A percentile compares a stretch with the other conserved stretches of the same genome.
These are phyloP conservation scores for Boletus reticulatus DNA, from an alignment of 768 basidiomycete species.

Conservation along the genomic window DNA sequence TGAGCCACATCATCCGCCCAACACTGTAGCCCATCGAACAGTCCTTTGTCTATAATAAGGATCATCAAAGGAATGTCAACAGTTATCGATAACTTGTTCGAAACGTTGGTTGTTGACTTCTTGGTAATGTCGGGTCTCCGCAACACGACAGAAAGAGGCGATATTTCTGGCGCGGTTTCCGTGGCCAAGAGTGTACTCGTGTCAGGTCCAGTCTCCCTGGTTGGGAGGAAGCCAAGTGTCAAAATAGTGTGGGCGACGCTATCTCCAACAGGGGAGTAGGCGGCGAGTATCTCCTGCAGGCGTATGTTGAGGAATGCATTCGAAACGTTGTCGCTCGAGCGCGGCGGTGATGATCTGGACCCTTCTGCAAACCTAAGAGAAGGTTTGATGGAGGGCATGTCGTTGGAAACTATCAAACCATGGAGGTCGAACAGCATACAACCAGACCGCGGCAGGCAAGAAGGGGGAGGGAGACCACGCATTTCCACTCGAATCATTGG, in stretches of 20 bases:
- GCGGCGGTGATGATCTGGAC: neutral
- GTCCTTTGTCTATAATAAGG: conserved; percentile 56
- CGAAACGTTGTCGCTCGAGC: conserved; percentile 2
- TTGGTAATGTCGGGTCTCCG: conserved; percentile 9
- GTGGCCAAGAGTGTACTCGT: conserved; percentile 24
- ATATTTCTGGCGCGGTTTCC: conserved; percentile 13
- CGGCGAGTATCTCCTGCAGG: conserved; percentile 46
- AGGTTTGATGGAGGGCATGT: conserved; percentile 17
- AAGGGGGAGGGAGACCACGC: conserved; percentile 60
- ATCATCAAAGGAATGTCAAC: conserved; percentile 62
- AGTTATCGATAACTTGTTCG: conserved; percentile 16
- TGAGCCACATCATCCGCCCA: conserved; percentile 87
- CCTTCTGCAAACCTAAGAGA: conserved; percentile 31
- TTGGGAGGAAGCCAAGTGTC: conserved; percentile 47
- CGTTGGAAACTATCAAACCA: conserved; percentile 41
- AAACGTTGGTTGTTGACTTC: neutral
- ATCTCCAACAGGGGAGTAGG: conserved; percentile 43
- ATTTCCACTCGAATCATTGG: conserved; percentile 65
- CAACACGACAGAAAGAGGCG: conserved; percentile 24
- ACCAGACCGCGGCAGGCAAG: conserved; percentile 57
- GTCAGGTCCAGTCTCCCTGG: conserved; percentile 11
- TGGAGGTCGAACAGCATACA: conserved; percentile 64
- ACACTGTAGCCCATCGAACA: conserved; percentile 78
- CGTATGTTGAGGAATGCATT: conserved; percentile 36
- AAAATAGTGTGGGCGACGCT: conserved; percentile 44